These are phyloP conservation scores for Niveomyces coronatus DNA, from an alignment of 2,329 filamentous ascomycete genomes.

Conservation along the genomic window DNA sequence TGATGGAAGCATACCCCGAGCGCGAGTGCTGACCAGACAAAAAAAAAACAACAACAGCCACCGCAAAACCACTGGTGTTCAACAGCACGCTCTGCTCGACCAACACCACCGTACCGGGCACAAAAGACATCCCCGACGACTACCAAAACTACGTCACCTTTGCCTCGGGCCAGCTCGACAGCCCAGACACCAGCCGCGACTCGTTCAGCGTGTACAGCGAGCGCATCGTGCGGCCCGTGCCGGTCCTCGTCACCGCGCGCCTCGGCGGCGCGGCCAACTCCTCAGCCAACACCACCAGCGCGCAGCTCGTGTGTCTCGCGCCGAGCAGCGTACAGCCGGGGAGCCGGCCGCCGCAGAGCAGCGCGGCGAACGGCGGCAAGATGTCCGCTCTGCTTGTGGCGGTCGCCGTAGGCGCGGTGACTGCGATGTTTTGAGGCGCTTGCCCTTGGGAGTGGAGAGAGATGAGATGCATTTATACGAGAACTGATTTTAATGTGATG, in stretches of 20 bases:
- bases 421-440: too few species aligned
- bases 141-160: conserved; percentile 4
- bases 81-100: conserved; percentile 7
- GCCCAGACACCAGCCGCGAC: neutral
- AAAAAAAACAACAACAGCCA: neutral
- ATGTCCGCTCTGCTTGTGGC: too few species aligned
- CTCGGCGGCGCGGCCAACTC: neutral
- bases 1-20: neutral
- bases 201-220: conserved; percentile 2
- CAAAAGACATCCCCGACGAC: conserved; percentile 4
- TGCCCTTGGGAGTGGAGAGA: too few species aligned
- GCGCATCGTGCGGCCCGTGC: conserved; percentile 4
- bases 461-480: too few species aligned
- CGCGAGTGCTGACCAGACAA: too few species aligned
- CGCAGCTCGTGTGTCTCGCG: conserved; percentile 8
- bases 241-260: conserved; percentile 5
- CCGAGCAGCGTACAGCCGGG: conserved; percentile 6
- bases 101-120: conserved; percentile 4
- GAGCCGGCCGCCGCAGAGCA: too few species aligned
- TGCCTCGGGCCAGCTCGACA: neutral
- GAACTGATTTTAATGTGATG: too few species aligned
- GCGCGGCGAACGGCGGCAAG: too few species aligned
- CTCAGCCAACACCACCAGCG: neutral
- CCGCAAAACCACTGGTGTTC: conserved; percentile 1
- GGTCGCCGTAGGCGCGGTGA: too few species aligned